Evolutionary conservation across 176 grass and related monocot genomes (phyloP).

Genomic region (Stipa capillata): DNA sequence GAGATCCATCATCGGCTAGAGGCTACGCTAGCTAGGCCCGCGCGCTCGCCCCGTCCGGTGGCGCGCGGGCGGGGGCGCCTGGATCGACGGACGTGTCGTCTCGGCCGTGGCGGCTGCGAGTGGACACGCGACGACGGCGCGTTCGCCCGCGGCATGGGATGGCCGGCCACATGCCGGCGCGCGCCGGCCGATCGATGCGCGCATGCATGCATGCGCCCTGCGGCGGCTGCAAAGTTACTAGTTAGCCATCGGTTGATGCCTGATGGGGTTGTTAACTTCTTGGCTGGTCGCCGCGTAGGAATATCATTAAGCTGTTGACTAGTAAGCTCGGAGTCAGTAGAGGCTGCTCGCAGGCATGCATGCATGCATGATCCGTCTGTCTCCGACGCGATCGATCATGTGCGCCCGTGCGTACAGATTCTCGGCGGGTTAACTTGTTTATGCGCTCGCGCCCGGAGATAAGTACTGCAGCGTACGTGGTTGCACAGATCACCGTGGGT

Average conservation of each 20-base stretch:
- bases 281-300: not conserved
- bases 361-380: not conserved
- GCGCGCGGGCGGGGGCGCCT: not conserved
- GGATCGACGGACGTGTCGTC: not conserved
- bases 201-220: too few relatives aligned
- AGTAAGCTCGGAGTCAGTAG: not conserved
- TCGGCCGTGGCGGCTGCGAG: not conserved
- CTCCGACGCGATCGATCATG: not conserved
- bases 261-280: not conserved
- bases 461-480: not conserved
- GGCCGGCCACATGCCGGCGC: too few relatives aligned
- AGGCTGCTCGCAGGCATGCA: not conserved
- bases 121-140: not conserved
- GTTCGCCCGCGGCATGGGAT: too few relatives aligned
- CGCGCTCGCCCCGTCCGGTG: not conserved
- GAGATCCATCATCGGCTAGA: not conserved
- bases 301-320: not conserved
- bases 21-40: not conserved
- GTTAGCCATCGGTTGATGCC: not conserved
- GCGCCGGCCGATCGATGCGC: not conserved
- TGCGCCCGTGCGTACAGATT: not conserved
- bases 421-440: not conserved
- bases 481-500: not conserved
- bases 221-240: not conserved
- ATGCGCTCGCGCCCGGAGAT: not conserved